A percentile compares a stretch with the other conserved stretches of the same genome.
These are phyloP conservation scores for Cyanidium caldarium DNA, from an alignment of 23 red algal genomes.

Conservation along the genomic window DNA sequence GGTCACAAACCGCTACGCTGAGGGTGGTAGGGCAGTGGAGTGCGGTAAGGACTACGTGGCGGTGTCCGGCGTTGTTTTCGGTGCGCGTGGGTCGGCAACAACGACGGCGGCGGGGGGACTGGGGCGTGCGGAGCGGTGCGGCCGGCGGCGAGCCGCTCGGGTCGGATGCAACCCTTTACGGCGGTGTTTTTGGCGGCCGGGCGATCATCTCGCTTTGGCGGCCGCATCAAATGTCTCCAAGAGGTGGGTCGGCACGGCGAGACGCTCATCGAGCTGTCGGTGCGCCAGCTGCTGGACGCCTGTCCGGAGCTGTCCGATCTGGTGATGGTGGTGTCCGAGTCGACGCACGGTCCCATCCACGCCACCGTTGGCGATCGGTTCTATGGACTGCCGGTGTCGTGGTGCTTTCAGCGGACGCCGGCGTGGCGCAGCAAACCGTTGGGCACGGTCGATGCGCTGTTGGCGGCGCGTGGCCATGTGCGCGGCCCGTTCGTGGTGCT, in stretches of 20 bases:
- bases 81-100: no score
- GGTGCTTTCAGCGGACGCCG: conserved; percentile 41
- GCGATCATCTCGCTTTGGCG: conserved; percentile 63
- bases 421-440: conserved; percentile 47
- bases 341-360: conserved; percentile 38
- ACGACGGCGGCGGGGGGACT: no score
- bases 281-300: conserved; percentile 41
- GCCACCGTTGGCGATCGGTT: conserved; percentile 38
- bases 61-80: no score
- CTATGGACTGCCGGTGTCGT: conserved; percentile 41
- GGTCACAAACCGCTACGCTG: no score
- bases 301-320: conserved; percentile 22
- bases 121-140: no score
- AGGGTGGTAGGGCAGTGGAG: no score
- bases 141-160: no score
- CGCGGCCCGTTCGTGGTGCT: conserved; percentile 57
- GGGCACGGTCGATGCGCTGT: conserved; percentile 77
- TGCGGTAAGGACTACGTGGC: no score
- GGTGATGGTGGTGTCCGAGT: conserved; percentile 53
- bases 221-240: conserved; percentile 77
- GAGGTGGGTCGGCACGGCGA: conserved; percentile 79
- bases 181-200: conserved; percentile 71
- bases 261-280: conserved; percentile 71
- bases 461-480: conserved; percentile 28
- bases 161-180: conserved; percentile 23